Evolutionary conservation across 441 rosid genomes (phyloP).

Genomic region (Pelargonium australe): DNA sequence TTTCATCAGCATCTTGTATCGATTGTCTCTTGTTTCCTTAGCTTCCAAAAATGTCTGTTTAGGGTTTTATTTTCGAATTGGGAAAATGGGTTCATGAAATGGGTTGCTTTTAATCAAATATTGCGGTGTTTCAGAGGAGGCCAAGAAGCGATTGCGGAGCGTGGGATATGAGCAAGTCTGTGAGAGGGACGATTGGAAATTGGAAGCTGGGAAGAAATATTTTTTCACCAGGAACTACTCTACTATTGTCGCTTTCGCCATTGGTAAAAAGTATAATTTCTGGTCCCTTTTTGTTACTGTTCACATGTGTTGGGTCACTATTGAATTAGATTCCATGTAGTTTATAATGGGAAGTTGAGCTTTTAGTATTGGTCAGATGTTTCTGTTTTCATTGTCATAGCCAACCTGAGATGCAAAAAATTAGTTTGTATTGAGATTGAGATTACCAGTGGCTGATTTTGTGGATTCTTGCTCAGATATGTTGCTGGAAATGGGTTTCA

Average conservation of each 20-base stretch:
- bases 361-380: neutral
- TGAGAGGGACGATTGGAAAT: slow-evolving; percentile 80
- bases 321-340: neutral
- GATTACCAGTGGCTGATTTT: slow-evolving; percentile 12
- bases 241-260: slow-evolving; percentile 85
- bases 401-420: neutral
- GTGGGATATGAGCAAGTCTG: slow-evolving; percentile 67
- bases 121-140: slow-evolving; percentile 49
- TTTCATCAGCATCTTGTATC: no score
- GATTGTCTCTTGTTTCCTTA: neutral
- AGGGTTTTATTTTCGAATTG: slow-evolving; percentile 9
- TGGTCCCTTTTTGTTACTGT: neutral
- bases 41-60: neutral
- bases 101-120: neutral
- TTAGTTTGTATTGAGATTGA: neutral
- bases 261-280: slow-evolving; percentile 63
- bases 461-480: slow-evolving; percentile 38
- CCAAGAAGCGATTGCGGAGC: slow-evolving; percentile 52
- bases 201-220: slow-evolving; percentile 72
- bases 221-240: slow-evolving; percentile 89
- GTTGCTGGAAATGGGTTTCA: slow-evolving; percentile 90
- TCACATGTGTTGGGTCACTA: no score
- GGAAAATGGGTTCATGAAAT: neutral
- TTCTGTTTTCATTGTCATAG: neutral
- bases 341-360: slow-evolving; percentile 6